Evolutionary conservation across 345 rosid species (phyloP), one percentile per base, ranked within the genome.

Genomic region (Toxicodendron radicans): DNA sequence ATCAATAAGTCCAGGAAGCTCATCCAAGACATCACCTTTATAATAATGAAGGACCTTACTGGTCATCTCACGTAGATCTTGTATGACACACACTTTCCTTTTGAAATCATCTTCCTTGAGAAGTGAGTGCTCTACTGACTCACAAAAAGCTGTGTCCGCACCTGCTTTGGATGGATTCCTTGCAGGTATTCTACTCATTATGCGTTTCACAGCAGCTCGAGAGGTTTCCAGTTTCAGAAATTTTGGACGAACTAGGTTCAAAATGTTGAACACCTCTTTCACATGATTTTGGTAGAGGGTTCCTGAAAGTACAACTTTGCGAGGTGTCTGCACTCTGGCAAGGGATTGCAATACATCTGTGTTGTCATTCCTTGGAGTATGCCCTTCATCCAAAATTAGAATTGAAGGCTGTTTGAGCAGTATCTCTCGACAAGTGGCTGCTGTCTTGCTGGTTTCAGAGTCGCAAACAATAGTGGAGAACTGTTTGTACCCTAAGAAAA

Each of bases 201-300:
- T 87, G 1, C 95, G 84, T 45, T 76, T 81, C 23, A 85, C 81
- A 51, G 84, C 80, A 71, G 83, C 74, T 38, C 87, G 78, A 8
- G 91, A 80, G 58, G 78, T 72, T 52, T 84, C 85, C 74, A 77
- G 64, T 75, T 77, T 88, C 52, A 91, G 82, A 82, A 95, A 95
- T 88, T 83, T 92, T 32, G 97, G 99, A n/a, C 90, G 90, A 49
- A 92, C 93, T 13, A 95, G 97, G 45, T 95, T 87, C 74, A 95
- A 56, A 60, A 95, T 87, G 70, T 92, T 95, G 64, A 92, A 95
- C 33, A 92, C 99, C 80, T 92, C 97, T 76, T 84, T 84, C 38
- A 95, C 99, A 52, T 88, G 92, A 73, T 95, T 92, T 54, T 92
- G 99, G 73, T 92, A 95, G 52, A 95, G 86, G 2, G 97, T 95